Conservation (phyloP, 208 protist genomes). For the Acanthamoeba sp. region DNA sequence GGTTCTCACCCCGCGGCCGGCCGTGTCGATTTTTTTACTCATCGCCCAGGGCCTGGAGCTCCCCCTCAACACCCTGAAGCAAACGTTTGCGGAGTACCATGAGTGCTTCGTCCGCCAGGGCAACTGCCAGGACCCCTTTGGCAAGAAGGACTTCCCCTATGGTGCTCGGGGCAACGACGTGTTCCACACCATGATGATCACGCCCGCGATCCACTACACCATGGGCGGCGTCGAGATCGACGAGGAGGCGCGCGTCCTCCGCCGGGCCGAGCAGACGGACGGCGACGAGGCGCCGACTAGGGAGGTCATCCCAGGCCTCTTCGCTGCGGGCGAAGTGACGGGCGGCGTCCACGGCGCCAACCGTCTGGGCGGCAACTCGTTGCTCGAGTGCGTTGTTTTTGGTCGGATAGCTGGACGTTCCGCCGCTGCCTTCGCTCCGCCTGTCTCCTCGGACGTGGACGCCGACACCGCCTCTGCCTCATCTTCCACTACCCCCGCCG, state of each 20-base stretch:
- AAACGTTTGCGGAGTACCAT: slow-evolving; percentile 82
- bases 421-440: background rate
- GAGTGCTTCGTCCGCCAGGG: slow-evolving; percentile 21
- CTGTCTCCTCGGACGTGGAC: too few species aligned
- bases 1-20: too few species aligned
- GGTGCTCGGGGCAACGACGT: slow-evolving; percentile 56
- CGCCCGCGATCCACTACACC: slow-evolving; percentile 96
- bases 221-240: slow-evolving; percentile 95
- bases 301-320: slow-evolving; percentile 92
- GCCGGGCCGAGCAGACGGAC: background rate
- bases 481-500: background rate
- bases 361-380: slow-evolving; percentile 97
- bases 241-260: slow-evolving; percentile 89
- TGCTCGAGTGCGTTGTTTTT: slow-evolving; percentile 97
- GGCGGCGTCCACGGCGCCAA: slow-evolving; percentile 97
- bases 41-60: background rate
- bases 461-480: background rate
- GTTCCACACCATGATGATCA: slow-evolving; percentile 90
- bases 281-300: background rate
- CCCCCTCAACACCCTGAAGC: background rate
- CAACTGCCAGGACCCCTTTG: slow-evolving; percentile 88
- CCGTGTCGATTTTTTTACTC: too few species aligned
- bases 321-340: slow-evolving; percentile 97
- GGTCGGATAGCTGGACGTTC: slow-evolving; percentile 91
- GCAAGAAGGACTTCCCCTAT: slow-evolving; percentile 88